Percentiles rank a stretch among this genome's conserved stretches.
Evolutionary conservation across 257 asterid genomes (phyloP).

Genomic region (Solanum microdontum): DNA sequence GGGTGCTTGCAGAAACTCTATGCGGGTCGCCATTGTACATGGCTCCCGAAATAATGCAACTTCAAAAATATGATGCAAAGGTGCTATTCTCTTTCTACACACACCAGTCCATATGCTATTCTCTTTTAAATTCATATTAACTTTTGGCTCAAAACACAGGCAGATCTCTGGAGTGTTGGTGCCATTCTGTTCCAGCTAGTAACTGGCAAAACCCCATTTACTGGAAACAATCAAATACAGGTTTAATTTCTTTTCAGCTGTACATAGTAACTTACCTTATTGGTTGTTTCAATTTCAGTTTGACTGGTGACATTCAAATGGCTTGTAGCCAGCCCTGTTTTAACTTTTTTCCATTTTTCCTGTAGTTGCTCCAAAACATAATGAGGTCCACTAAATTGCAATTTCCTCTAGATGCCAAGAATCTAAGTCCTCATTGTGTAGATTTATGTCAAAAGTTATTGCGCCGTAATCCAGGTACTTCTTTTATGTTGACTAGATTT

Average conservation of each 20-base stretch:
- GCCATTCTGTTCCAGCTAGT: conserved; percentile 81
- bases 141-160: conserved; percentile 39
- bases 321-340: background rate
- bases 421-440: conserved; percentile 50
- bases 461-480: conserved; percentile 67
- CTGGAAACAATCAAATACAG: conserved; percentile 63
- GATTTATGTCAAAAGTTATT: conserved; percentile 74
- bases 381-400: conserved; percentile 59
- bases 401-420: conserved; percentile 57
- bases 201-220: conserved; percentile 77
- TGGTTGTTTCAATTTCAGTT: background rate
- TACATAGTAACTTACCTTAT: background rate
- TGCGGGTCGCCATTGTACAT: conserved; percentile 94
- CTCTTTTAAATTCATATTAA: conserved; percentile 12
- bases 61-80: conserved; percentile 83
- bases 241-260: conserved; percentile 18
- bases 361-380: conserved; percentile 84
- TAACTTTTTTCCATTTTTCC: background rate
- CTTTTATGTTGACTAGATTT: background rate
- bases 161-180: conserved; percentile 99
- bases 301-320: background rate
- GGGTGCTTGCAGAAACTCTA: conserved; percentile 75
- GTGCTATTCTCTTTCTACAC: conserved; percentile 24
- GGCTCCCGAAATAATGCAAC: conserved; percentile 98
- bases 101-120: background rate